Conservation (phyloP, 208 protist genomes). For the Leishmania amazonensis region DNA sequence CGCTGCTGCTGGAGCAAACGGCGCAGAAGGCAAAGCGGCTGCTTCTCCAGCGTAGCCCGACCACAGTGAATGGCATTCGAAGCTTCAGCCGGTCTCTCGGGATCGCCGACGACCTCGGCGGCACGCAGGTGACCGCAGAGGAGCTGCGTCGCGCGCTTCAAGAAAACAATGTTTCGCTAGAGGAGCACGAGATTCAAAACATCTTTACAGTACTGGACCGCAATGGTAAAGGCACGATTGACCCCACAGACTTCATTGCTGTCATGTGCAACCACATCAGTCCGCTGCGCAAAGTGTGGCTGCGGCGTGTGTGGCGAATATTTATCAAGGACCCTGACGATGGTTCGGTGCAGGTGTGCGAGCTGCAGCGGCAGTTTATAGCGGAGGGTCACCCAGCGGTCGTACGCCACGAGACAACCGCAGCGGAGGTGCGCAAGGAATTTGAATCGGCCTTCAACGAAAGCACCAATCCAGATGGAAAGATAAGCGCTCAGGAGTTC, state of each 20-base stretch:
- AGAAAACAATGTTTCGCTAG: slow-evolving; percentile 52
- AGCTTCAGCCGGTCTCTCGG: slow-evolving; percentile 71
- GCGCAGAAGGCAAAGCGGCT: slow-evolving; percentile 58
- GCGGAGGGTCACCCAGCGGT: slow-evolving; percentile 67
- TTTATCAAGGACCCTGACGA: slow-evolving; percentile 45
- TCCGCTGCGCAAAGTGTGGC: slow-evolving; percentile 57
- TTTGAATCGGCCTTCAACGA: slow-evolving; percentile 74
- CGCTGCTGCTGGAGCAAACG: slow-evolving; percentile 18
- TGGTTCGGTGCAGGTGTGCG: slow-evolving; percentile 42
- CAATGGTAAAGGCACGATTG: slow-evolving; percentile 46
- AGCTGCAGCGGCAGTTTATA: slow-evolving; percentile 48
- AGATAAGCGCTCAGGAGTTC: slow-evolving; percentile 80
- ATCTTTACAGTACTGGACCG: slow-evolving; percentile 69
- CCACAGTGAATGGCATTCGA: slow-evolving; percentile 75
- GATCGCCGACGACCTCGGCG: slow-evolving; percentile 67
- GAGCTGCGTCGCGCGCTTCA: slow-evolving; percentile 45
- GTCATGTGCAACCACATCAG: slow-evolving; percentile 56
- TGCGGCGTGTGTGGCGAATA: slow-evolving; percentile 59
- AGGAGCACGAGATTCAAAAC: slow-evolving; percentile 54
- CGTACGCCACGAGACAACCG: slow-evolving; percentile 35
- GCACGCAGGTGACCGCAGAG: slow-evolving; percentile 34
- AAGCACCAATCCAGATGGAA: slow-evolving; percentile 82
- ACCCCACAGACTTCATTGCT: slow-evolving; percentile 76
- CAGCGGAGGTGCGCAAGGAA: slow-evolving; percentile 47
- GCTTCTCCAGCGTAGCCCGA: slow-evolving; percentile 37